Evolutionary conservation across 176 grass and related monocot genomes (phyloP).

Genomic region (Saccharum spontaneum): DNA sequence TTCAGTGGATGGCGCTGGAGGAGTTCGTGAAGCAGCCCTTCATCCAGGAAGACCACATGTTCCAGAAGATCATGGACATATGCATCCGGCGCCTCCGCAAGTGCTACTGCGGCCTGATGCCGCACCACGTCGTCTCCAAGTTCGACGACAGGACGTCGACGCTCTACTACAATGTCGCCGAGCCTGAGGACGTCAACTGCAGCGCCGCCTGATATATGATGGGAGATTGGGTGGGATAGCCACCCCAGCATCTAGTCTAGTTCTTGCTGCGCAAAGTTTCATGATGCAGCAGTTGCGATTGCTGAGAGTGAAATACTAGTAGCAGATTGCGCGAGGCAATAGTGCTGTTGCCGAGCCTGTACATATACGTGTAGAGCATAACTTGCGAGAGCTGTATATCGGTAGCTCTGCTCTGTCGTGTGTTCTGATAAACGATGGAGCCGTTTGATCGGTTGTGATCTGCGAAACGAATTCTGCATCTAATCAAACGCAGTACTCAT

Average conservation of each 20-base stretch:
- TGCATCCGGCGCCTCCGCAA: constrained; percentile 82
- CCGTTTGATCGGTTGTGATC: background rate
- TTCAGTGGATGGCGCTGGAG: constrained; percentile 84
- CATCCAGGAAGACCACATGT: constrained; percentile 93
- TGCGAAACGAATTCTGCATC: background rate
- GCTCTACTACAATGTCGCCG: constrained; percentile 76
- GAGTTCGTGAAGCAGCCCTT: constrained; percentile 84
- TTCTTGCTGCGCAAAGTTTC: background rate
- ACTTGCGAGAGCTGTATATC: background rate
- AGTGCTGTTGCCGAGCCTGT: background rate
- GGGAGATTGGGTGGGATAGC: background rate
- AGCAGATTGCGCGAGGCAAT: background rate
- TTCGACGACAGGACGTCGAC: constrained; percentile 82
- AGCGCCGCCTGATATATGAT: constrained; percentile 34
- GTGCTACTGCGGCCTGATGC: constrained; percentile 79
- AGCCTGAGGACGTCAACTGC: constrained; percentile 67
- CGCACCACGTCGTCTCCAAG: constrained; percentile 81
- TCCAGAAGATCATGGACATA: constrained; percentile 91
- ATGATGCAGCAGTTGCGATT: background rate
- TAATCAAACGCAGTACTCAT: no score
- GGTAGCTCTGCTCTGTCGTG: background rate
- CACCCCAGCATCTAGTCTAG: background rate
- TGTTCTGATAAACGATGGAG: background rate
- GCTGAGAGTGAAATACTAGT: background rate
- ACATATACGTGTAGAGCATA: constrained; percentile 19